Evolutionary conservation across 768 basidiomycete species (phyloP).

Genomic region (Hericium erinaceus): DNA sequence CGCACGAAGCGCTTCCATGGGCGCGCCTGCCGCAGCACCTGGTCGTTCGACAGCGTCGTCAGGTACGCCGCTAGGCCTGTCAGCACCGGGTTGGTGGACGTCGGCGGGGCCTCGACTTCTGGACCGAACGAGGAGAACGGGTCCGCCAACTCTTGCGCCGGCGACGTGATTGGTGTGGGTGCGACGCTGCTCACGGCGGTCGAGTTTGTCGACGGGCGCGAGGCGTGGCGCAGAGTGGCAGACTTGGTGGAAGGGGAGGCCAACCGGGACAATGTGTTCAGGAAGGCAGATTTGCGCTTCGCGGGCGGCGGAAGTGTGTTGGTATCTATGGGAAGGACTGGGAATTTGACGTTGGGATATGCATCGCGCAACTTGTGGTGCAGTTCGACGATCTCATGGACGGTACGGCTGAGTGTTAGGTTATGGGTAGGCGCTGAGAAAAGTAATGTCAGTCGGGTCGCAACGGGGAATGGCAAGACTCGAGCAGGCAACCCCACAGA

Average conservation of each 20-base stretch:
- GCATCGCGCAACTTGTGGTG: slow-evolving; percentile 69
- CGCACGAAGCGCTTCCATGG: slow-evolving; percentile 82
- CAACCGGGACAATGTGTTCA: slow-evolving; percentile 78
- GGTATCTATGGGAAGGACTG: slow-evolving; percentile 51
- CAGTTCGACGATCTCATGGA: slow-evolving; percentile 72
- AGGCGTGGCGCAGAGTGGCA: slow-evolving; percentile 26
- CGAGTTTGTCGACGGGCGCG: slow-evolving; percentile 16
- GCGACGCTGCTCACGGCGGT: slow-evolving; percentile 18
- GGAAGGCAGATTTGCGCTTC: slow-evolving; percentile 77
- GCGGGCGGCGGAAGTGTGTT: slow-evolving; percentile 41
- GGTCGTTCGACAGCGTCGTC: slow-evolving; percentile 65
- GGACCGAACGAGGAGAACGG: slow-evolving; percentile 38
- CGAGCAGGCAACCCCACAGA: background rate
- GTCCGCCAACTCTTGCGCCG: slow-evolving; percentile 48
- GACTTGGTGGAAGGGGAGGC: slow-evolving; percentile 62
- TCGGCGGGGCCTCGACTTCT: slow-evolving; percentile 6
- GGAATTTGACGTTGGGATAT: slow-evolving; percentile 47
- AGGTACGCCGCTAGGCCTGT: slow-evolving; percentile 69
- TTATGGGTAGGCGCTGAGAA: slow-evolving; percentile 77
- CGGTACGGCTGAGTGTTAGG: slow-evolving; percentile 74
- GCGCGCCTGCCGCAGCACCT: slow-evolving; percentile 49
- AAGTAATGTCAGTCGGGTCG: slow-evolving; percentile 8
- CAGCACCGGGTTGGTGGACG: slow-evolving; percentile 27
- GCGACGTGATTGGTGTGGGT: slow-evolving; percentile 41
- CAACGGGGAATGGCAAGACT: slow-evolving; percentile 1